phyloP scores from a whole-genome alignment of 306 rosid genomes.

The Malus fusca region DNA sequence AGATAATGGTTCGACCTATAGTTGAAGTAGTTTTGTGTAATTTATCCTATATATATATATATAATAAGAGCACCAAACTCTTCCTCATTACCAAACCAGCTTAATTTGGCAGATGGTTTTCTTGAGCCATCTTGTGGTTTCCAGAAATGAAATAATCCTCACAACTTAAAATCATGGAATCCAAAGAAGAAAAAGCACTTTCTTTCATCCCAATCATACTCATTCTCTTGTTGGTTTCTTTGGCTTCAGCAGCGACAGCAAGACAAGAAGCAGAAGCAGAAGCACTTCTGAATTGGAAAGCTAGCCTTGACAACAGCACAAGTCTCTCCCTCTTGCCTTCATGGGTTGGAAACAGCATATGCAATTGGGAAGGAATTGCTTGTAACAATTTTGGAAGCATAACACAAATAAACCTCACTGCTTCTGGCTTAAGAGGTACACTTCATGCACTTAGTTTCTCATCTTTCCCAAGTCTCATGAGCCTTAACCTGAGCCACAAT shows the following conservation, averaged over 20 bases:
- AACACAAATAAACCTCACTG: slow-evolving; percentile 12
- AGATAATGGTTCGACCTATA: too few species aligned
- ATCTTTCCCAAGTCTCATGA: slow-evolving; percentile 12
- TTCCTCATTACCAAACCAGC: background rate
- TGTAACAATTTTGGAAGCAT: slow-evolving; percentile 13
- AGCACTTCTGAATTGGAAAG: slow-evolving; percentile 24
- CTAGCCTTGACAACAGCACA: slow-evolving; percentile 9
- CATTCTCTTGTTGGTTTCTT: background rate
- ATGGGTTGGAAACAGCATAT: slow-evolving; percentile 12
- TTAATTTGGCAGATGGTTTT: background rate
- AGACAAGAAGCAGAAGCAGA: slow-evolving; percentile 12
- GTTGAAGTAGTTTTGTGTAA: too few species aligned
- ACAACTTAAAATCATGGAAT: background rate
- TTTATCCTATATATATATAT: too few species aligned
- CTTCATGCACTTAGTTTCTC: slow-evolving; percentile 14
- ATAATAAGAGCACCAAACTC: background rate
- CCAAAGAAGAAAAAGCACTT: background rate
- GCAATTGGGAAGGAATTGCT: slow-evolving; percentile 19
- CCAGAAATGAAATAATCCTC: background rate
- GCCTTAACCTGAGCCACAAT: slow-evolving; percentile 8
- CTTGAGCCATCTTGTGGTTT: background rate
- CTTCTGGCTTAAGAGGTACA: slow-evolving; percentile 23
- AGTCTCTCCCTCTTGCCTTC: slow-evolving; percentile 12
- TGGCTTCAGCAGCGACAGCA: background rate
- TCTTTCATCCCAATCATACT: background rate